These are phyloP conservation scores for Amanita exitialis DNA, from an alignment of 768 basidiomycete species.

Conservation along the genomic window DNA sequence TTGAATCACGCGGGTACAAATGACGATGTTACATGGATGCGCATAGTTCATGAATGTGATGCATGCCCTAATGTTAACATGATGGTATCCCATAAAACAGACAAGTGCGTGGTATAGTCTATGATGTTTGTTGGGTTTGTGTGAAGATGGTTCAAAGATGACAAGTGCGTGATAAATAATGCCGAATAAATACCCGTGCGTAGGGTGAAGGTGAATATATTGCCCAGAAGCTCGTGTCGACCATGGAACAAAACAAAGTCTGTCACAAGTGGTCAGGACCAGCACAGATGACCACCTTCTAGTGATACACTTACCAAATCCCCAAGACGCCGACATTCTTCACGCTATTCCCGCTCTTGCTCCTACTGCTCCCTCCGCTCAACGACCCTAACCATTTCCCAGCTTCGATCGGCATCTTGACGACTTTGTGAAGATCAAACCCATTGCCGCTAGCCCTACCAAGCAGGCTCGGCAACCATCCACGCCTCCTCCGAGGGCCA, in stretches of 20 bases:
- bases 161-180: neutral
- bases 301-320: neutral
- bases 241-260: neutral
- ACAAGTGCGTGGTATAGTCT: neutral
- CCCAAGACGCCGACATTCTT: neutral
- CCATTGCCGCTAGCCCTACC: neutral
- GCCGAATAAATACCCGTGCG: neutral
- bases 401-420: conserved; percentile 5
- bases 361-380: conserved; percentile 5
- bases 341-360: neutral
- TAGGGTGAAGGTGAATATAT: neutral
- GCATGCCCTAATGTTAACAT: neutral
- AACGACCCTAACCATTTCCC: conserved; percentile 6
- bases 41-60: neutral
- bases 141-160: neutral
- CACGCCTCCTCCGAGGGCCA: neutral
- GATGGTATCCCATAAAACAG: neutral
- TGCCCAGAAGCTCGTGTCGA: neutral
- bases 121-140: neutral
- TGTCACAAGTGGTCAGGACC: neutral
- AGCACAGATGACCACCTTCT: too few relatives aligned
- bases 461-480: conserved; percentile 5
- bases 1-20: too few relatives aligned
- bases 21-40: conserved; percentile 1
- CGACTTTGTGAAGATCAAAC: conserved; percentile 6